Percentiles rank a stretch among this genome's conserved stretches.
Evolutionary conservation across 768 basidiomycete genomes (phyloP).

Genomic region (Brasilioporus rufonigricans): DNA sequence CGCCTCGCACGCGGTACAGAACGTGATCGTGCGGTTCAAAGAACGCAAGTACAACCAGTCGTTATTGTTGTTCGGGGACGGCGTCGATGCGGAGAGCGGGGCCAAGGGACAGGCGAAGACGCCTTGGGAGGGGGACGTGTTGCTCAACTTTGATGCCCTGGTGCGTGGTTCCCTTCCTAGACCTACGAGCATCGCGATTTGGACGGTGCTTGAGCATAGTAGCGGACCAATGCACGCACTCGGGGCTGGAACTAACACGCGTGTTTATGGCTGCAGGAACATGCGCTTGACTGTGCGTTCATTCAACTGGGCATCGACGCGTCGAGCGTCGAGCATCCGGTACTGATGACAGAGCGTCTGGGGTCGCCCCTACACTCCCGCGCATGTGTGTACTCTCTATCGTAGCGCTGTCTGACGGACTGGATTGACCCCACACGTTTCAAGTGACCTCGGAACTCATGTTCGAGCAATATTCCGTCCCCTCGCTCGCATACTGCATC

Average conservation of each 20-base stretch:
- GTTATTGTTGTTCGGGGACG: slow-evolving; percentile 85
- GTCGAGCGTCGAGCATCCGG: slow-evolving; percentile 74
- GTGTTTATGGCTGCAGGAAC: slow-evolving; percentile 66
- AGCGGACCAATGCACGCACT: too few species aligned
- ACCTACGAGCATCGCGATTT: too few species aligned
- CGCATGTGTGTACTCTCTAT: slow-evolving; percentile 53
- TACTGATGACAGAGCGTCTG: slow-evolving; percentile 91
- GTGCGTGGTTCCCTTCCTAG: slow-evolving; percentile 40
- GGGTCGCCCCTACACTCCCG: slow-evolving; percentile 88
- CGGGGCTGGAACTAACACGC: too few species aligned
- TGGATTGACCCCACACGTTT: background rate
- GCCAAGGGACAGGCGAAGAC: slow-evolving; percentile 74
- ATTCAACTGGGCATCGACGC: slow-evolving; percentile 82
- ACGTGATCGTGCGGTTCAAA: slow-evolving; percentile 83
- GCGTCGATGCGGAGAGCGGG: slow-evolving; percentile 82
- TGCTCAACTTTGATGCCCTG: slow-evolving; percentile 90
- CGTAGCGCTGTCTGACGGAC: background rate
- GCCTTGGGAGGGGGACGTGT: slow-evolving; percentile 93
- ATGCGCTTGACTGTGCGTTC: slow-evolving; percentile 90
- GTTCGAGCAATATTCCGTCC: slow-evolving; percentile 90
- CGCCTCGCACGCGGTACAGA: slow-evolving; percentile 59
- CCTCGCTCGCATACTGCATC: slow-evolving; percentile 81
- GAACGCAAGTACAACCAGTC: slow-evolving; percentile 83
- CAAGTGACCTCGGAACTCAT: slow-evolving; percentile 93
- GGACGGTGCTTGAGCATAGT: too few species aligned